A percentile compares a stretch with the other conserved stretches of the same genome.
These are phyloP conservation scores for Nephelium lappaceum DNA, from an alignment of 345 rosid species.

Conservation along the genomic window DNA sequence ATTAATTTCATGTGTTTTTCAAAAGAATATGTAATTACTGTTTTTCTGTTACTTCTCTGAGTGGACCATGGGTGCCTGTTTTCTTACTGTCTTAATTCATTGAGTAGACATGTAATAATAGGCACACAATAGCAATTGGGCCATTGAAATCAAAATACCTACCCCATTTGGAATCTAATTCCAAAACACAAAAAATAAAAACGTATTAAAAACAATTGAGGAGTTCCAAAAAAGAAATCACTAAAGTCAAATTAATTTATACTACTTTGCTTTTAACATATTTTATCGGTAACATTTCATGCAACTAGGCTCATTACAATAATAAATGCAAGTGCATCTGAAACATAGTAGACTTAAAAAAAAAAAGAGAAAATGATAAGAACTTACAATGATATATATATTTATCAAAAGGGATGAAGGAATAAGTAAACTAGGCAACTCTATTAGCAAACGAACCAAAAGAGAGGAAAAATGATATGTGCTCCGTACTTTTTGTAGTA, in stretches of 20 bases:
- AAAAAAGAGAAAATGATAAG: not conserved
- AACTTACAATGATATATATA: slow-evolving; percentile 48
- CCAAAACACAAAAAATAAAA: not conserved
- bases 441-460: slow-evolving; percentile 69
- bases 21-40: too few species aligned
- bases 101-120: slow-evolving; percentile 61
- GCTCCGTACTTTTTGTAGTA: slow-evolving; percentile 77
- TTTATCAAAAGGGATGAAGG: slow-evolving; percentile 66
- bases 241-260: not conserved
- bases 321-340: too few species aligned
- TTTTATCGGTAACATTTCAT: too few species aligned
- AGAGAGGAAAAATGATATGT: slow-evolving; percentile 78
- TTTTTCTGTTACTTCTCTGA: too few species aligned
- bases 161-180: slow-evolving; percentile 77
- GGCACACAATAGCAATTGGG: slow-evolving; percentile 65
- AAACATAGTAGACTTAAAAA: too few species aligned
- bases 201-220: not conserved
- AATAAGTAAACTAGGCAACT: slow-evolving; percentile 63
- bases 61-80: not conserved
- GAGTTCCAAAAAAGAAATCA: not conserved
- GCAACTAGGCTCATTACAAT: too few species aligned
- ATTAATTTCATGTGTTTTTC: too few species aligned
- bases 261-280: too few species aligned
- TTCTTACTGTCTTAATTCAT: slow-evolving; percentile 47
- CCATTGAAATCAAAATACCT: slow-evolving; percentile 58